These are phyloP conservation scores for Cairneyella variabilis DNA, from an alignment of 495 filamentous ascomycete species.

Conservation along the genomic window DNA sequence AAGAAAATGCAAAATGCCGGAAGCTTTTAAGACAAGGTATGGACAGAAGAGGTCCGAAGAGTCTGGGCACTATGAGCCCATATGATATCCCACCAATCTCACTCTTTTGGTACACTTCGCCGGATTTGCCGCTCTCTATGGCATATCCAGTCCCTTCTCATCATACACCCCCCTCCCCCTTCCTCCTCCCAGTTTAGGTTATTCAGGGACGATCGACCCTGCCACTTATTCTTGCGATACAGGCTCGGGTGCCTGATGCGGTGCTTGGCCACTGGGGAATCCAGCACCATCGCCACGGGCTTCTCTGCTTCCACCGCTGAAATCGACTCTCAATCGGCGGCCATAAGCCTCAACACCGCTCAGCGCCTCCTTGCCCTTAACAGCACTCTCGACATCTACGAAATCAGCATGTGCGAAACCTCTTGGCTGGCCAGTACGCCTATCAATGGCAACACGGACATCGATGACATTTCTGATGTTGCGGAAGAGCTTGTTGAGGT, in stretches of 20 bases:
- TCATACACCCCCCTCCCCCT: background rate
- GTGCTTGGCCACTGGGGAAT: no score
- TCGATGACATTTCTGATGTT: conserved; percentile 69
- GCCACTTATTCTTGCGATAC: no score
- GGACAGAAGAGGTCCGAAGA: conserved; percentile 14
- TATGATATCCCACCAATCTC: no score
- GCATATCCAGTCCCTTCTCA: background rate
- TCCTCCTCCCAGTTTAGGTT: background rate
- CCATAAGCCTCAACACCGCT: conserved; percentile 57
- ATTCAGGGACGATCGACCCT: no score
- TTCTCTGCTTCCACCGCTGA: conserved; percentile 21
- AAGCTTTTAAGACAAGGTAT: conserved; percentile 23
- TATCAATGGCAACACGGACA: conserved; percentile 86
- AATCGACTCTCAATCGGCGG: conserved; percentile 65
- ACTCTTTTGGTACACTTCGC: conserved; percentile 16
- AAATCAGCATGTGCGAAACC: conserved; percentile 95
- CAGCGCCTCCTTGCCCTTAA: conserved; percentile 53
- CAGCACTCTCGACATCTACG: conserved; percentile 56
- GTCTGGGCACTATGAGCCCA: no score
- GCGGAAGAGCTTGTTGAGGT: conserved; percentile 78
- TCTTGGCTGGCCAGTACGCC: conserved; percentile 77
- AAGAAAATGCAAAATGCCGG: background rate
- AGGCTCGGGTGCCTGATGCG: no score
- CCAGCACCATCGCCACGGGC: background rate
- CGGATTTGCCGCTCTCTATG: background rate